These are phyloP conservation scores for Xylaria bambusicola DNA, from an alignment of 495 filamentous ascomycete genomes.

Conservation along the genomic window DNA sequence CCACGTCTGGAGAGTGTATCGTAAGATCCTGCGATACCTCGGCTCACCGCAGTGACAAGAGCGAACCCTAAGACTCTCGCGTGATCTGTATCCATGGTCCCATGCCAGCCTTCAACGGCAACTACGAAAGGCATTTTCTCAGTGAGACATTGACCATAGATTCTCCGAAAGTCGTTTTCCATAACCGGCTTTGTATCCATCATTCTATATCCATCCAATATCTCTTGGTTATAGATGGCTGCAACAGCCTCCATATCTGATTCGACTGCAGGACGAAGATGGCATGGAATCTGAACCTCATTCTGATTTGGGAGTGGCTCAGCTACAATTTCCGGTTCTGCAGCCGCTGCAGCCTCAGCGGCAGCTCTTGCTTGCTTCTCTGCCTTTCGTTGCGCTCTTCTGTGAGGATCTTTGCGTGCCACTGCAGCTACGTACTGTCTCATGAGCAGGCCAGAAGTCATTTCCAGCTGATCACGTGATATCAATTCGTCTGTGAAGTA, in stretches of 20 bases:
- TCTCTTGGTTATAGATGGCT: slow-evolving; percentile 42
- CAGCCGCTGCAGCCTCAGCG: background rate
- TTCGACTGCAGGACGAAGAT: slow-evolving; percentile 36
- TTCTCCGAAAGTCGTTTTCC: slow-evolving; percentile 20
- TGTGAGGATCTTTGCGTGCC: background rate
- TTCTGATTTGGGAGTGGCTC: slow-evolving; percentile 12
- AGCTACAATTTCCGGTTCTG: background rate
- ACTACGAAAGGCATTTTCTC: slow-evolving; percentile 45
- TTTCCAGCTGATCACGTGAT: background rate
- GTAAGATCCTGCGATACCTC: slow-evolving; percentile 21
- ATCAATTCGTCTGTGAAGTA: background rate
- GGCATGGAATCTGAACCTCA: slow-evolving; percentile 31
- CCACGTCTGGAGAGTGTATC: slow-evolving; percentile 8
- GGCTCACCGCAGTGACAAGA: slow-evolving; percentile 19
- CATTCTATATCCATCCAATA: slow-evolving; percentile 31
- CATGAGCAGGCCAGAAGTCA: background rate
- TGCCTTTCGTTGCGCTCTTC: background rate
- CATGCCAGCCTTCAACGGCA: slow-evolving; percentile 32
- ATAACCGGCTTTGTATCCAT: slow-evolving; percentile 33
- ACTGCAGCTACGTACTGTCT: background rate
- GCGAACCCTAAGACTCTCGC: slow-evolving; percentile 39
- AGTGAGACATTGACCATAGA: slow-evolving; percentile 23
- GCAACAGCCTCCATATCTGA: slow-evolving; percentile 32
- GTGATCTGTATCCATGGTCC: background rate
- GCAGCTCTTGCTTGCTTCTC: background rate